Evolutionary conservation across 2,329 filamentous ascomycete species (phyloP).

Genomic region (Ambrosiella xylebori): DNA sequence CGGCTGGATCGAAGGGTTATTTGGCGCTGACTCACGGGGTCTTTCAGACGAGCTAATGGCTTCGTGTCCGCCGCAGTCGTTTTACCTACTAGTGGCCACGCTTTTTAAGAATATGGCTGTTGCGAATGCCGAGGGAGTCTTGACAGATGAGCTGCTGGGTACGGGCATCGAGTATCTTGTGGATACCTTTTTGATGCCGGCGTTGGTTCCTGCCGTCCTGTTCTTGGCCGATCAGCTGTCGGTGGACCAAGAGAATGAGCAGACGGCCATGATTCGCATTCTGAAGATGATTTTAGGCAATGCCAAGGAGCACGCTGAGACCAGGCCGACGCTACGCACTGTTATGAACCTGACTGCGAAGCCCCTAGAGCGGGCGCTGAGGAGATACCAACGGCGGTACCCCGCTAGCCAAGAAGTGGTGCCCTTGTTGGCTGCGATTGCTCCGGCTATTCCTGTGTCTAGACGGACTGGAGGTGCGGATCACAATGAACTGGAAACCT

Average conservation of each 20-base stretch:
- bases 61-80: conserved; percentile 65
- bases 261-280: conserved; percentile 52
- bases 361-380: conserved; percentile 48
- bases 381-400: conserved; percentile 47
- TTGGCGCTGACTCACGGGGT: conserved; percentile 54
- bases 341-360: conserved; percentile 56
- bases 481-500: conserved; percentile 50
- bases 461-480: conserved; percentile 46
- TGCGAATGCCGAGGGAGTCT: conserved; percentile 45
- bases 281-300: conserved; percentile 56
- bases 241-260: conserved; percentile 43
- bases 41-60: conserved; percentile 68
- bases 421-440: conserved; percentile 48
- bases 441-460: conserved; percentile 38
- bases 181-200: conserved; percentile 65
- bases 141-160: conserved; percentile 54
- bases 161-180: conserved; percentile 62
- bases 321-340: conserved; percentile 50
- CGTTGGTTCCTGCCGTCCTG: conserved; percentile 53
- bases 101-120: conserved; percentile 60
- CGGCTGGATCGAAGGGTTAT: conserved; percentile 63
- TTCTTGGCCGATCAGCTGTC: conserved; percentile 57
- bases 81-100: conserved; percentile 61
- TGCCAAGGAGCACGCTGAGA: conserved; percentile 53
- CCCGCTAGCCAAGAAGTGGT: conserved; percentile 53